These are phyloP conservation scores for Geosmithia flava DNA, from an alignment of 2,329 filamentous ascomycete species.

Conservation along the genomic window DNA sequence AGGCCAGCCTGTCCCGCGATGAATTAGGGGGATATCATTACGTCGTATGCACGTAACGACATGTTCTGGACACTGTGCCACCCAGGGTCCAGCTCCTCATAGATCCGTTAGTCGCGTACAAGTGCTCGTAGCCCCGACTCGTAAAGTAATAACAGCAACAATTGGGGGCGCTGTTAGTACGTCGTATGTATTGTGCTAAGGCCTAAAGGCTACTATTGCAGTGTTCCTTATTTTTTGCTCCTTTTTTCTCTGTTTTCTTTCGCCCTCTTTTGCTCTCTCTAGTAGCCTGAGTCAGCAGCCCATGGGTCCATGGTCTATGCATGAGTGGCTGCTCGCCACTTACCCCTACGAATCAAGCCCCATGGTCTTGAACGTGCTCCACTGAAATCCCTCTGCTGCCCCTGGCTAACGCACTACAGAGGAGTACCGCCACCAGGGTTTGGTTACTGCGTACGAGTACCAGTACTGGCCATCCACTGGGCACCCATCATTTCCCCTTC, in stretches of 20 bases:
- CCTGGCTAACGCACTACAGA: neutral
- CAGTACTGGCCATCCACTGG: neutral
- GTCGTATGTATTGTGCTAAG: no score
- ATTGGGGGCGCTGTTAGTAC: no score
- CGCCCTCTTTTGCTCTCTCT: neutral
- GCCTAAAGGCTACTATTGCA: no score
- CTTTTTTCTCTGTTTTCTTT: neutral
- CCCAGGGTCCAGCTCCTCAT: no score
- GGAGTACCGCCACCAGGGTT: neutral
- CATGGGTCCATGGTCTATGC: neutral
- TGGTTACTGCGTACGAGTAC: no score
- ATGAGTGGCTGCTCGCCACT: neutral
- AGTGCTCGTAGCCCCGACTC: no score
- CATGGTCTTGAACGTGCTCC: neutral
- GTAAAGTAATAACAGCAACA: no score
- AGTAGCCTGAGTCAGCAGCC: neutral
- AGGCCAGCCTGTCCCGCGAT: no score
- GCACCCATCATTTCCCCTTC: neutral
- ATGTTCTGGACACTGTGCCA: no score
- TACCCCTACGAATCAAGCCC: neutral
- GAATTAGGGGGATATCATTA: no score
- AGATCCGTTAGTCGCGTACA: no score
- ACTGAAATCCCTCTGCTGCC: neutral
- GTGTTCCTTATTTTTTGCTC: neutral
- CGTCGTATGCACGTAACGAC: no score